Percentiles rank a stretch among this genome's conserved stretches.
Conservation (phyloP, 805 yeast genomes). For the Pichia manshurica region DNA sequence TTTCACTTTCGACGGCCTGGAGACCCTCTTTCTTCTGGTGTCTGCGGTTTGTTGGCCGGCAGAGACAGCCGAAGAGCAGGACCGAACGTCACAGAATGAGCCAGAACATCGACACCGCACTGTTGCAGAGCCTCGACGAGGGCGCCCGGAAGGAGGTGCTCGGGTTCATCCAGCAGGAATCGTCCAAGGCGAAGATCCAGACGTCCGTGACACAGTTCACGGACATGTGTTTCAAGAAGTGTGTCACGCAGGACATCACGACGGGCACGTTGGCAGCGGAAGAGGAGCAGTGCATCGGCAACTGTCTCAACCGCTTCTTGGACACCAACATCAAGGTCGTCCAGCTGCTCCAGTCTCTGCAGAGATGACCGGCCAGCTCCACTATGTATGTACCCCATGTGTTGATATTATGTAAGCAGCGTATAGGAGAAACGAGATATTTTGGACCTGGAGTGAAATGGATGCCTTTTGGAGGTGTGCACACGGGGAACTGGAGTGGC, state of each 20-base stretch:
- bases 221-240: constrained; percentile 84
- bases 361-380: constrained; percentile 9
- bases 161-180: constrained; percentile 74
- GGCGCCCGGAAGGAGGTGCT: constrained; percentile 66
- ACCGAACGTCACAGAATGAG: background rate
- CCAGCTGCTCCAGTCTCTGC: constrained; percentile 33
- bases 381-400: no score
- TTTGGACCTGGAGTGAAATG: no score
- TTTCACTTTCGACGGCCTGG: background rate
- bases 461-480: no score
- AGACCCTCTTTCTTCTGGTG: no score
- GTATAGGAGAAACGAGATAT: no score
- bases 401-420: constrained; percentile 1
- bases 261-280: constrained; percentile 41
- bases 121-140: constrained; percentile 47
- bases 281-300: constrained; percentile 70
- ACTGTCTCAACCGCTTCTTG: constrained; percentile 80
- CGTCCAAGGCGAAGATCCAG: constrained; percentile 82
- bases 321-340: constrained; percentile 86
- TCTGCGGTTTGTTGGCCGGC: no score
- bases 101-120: constrained; percentile 20
- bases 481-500: no score
- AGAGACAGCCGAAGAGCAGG: no score
- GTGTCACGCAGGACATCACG: constrained; percentile 40
- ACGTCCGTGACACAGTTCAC: constrained; percentile 83